Conservation (phyloP, 2,329 filamentous ascomycete species). For the Arthrobotrys conoides region DNA sequence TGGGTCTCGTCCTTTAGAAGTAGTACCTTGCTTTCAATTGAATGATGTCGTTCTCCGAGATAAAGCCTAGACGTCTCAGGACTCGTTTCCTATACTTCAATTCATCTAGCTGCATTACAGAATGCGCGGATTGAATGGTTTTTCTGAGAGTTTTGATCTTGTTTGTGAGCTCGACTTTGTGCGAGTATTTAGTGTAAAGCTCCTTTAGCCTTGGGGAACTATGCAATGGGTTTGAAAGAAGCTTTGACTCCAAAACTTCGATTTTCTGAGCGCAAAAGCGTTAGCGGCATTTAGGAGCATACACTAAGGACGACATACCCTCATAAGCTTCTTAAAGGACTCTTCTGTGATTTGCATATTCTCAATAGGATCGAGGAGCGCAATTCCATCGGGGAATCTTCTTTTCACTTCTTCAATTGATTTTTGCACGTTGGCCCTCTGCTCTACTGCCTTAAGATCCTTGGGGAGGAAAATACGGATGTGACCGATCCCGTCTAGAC, state of each 20-base stretch:
- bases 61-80: conserved; percentile 91
- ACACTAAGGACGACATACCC: conserved; percentile 67
- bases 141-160: conserved; percentile 92
- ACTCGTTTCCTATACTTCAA: conserved; percentile 96
- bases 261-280: conserved; percentile 79
- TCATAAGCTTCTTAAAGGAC: conserved; percentile 88
- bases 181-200: conserved; percentile 87
- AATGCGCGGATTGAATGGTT: conserved; percentile 85
- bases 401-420: conserved; percentile 82
- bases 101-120: conserved; percentile 93
- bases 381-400: conserved; percentile 92
- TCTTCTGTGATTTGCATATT: conserved; percentile 96
- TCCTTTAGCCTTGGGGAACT: conserved; percentile 86
- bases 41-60: conserved; percentile 94
- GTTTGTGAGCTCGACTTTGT: conserved; percentile 80
- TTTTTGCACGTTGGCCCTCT: conserved; percentile 78
- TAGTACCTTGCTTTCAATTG: conserved; percentile 84
- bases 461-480: conserved; percentile 86
- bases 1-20: neutral
- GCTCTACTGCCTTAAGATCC: conserved; percentile 78
- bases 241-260: conserved; percentile 90
- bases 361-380: conserved; percentile 90
- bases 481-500: conserved; percentile 86
- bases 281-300: conserved; percentile 4
- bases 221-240: conserved; percentile 91